phyloP scores from a whole-genome alignment of 257 asterid species.

The Osmanthus fragrans region DNA sequence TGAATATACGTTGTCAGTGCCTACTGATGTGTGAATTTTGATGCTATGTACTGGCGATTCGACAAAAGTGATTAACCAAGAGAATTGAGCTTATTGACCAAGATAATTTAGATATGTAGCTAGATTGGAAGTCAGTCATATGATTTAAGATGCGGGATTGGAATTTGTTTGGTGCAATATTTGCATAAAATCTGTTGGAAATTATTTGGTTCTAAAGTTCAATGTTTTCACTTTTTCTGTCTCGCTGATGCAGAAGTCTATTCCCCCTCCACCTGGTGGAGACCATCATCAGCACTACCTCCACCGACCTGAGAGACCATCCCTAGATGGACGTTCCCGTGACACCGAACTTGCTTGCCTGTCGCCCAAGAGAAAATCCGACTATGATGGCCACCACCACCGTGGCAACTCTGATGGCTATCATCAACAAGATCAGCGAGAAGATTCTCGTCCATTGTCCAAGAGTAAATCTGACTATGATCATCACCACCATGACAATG shows the following conservation, averaged over 20 bases:
- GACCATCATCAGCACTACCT: slow-evolving; percentile 37
- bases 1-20: not conserved
- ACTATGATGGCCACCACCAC: not conserved
- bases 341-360: slow-evolving; percentile 70
- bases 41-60: not conserved
- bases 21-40: not conserved
- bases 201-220: not conserved
- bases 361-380: slow-evolving; percentile 57
- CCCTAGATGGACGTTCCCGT: slow-evolving; percentile 59
- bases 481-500: slow-evolving; percentile 31
- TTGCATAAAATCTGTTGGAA: not conserved
- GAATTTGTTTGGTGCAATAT: not conserved
- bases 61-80: not conserved
- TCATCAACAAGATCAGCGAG: not conserved
- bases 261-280: slow-evolving; percentile 42
- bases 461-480: not conserved
- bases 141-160: not conserved
- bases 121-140: not conserved
- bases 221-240: not conserved
- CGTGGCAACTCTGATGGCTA: not conserved
- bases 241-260: slow-evolving; percentile 47
- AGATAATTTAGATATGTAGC: not conserved
- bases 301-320: slow-evolving; percentile 43
- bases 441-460: not conserved
- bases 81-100: not conserved